Evolutionary conservation across 495 filamentous ascomycete genomes (phyloP).

Genomic region (Poronia punctata): DNA sequence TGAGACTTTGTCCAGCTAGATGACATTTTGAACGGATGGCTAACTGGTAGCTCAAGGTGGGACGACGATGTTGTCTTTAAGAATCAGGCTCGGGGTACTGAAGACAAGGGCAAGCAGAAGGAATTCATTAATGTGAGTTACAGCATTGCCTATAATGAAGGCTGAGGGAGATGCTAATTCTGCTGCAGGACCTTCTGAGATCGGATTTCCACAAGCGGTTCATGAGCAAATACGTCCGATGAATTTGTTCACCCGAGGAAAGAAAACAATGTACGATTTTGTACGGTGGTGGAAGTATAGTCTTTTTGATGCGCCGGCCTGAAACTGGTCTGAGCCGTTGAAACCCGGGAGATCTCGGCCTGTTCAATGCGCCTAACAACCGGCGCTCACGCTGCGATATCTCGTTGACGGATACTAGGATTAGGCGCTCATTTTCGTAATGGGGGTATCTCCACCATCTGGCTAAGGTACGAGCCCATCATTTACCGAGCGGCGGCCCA

Average conservation of each 20-base stretch:
- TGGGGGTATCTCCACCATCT: too few species aligned
- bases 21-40: slow-evolving; percentile 5
- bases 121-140: slow-evolving; percentile 87
- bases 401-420: too few species aligned
- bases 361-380: too few species aligned
- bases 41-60: slow-evolving; percentile 57
- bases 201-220: slow-evolving; percentile 98
- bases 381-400: too few species aligned
- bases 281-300: not conserved
- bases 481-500: too few species aligned
- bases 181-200: slow-evolving; percentile 71
- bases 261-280: not conserved
- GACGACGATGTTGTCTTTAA: slow-evolving; percentile 99
- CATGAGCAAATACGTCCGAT: slow-evolving; percentile 66
- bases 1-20: slow-evolving; percentile 13
- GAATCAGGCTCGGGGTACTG: slow-evolving; percentile 93
- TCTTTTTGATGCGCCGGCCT: too few species aligned
- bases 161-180: slow-evolving; percentile 13
- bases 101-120: slow-evolving; percentile 81
- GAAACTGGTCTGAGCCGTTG: too few species aligned
- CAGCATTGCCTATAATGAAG: not conserved
- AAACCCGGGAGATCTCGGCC: too few species aligned
- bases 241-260: slow-evolving; percentile 15
- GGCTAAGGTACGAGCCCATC: too few species aligned
- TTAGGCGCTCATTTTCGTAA: too few species aligned